These are phyloP conservation scores for Hypoxylon rickii DNA, from an alignment of 495 filamentous ascomycete species.

Conservation along the genomic window DNA sequence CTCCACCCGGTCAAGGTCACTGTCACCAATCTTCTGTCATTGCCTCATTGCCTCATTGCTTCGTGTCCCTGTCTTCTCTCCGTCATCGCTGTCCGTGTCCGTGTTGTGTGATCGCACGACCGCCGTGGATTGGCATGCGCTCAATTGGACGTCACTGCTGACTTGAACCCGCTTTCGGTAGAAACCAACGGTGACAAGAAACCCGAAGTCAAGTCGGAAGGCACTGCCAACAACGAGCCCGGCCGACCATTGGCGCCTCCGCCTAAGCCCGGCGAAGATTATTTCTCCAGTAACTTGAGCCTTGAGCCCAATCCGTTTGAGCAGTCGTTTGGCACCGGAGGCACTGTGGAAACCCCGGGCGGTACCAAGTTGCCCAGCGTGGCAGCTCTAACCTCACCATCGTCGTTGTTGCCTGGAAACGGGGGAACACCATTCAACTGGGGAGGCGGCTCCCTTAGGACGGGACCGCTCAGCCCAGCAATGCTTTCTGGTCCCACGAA, in stretches of 20 bases:
- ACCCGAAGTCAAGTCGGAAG: slow-evolving; percentile 46
- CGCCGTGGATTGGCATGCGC: slow-evolving; percentile 16
- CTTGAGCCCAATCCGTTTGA: slow-evolving; percentile 97
- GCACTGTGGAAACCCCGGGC: slow-evolving; percentile 78
- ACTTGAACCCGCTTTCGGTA: slow-evolving; percentile 24
- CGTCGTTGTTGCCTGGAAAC: slow-evolving; percentile 72
- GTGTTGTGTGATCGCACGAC: neutral
- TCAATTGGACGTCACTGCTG: slow-evolving; percentile 34
- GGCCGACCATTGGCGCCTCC: slow-evolving; percentile 71
- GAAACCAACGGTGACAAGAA: slow-evolving; percentile 43
- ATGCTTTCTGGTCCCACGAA: slow-evolving; percentile 89
- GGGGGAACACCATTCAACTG: slow-evolving; percentile 74
- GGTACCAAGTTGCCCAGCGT: slow-evolving; percentile 90
- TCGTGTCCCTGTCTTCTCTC: neutral
- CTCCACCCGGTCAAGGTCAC: slow-evolving; percentile 16
- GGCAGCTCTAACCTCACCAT: slow-evolving; percentile 88
- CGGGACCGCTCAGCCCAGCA: slow-evolving; percentile 92
- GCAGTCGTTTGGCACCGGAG: slow-evolving; percentile 78
- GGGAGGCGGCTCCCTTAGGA: slow-evolving; percentile 80
- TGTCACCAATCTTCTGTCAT: too few relatives aligned
- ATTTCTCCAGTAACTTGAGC: slow-evolving; percentile 70
- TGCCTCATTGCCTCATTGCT: too few relatives aligned
- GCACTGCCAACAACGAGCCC: slow-evolving; percentile 42
- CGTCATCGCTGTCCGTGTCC: neutral
- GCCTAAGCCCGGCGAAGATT: slow-evolving; percentile 76